Evolutionary conservation across 1,139 yeast species (phyloP).

Genomic region (Nakaseomyces uthaithaninus): DNA sequence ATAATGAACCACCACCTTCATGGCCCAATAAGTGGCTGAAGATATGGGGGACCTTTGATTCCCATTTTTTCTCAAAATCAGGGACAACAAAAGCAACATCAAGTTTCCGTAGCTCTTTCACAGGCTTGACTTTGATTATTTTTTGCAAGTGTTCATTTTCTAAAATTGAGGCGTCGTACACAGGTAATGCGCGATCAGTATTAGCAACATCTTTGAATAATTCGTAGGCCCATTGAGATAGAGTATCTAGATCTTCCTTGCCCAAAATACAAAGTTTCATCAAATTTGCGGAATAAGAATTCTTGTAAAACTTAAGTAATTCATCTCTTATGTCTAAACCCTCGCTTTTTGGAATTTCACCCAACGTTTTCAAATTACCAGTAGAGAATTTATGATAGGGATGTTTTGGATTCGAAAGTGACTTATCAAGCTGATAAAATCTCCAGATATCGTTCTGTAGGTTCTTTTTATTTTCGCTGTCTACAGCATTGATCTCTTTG

Average conservation of each 20-base stretch:
- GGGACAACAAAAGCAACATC: conserved; percentile 69
- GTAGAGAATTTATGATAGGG: conserved; percentile 73
- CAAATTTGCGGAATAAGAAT: conserved; percentile 62
- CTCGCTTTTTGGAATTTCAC: conserved; percentile 42
- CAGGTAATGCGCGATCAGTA: conserved; percentile 36
- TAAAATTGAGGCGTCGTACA: conserved; percentile 40
- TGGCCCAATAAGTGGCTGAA: conserved; percentile 82
- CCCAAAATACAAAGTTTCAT: conserved; percentile 87
- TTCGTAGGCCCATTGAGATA: conserved; percentile 63
- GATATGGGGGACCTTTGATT: conserved; percentile 60
- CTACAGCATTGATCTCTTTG: conserved; percentile 89
- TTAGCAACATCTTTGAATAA: conserved; percentile 60
- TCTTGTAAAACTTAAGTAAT: conserved; percentile 51
- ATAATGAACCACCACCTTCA: conserved; percentile 78
- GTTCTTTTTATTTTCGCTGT: conserved; percentile 90
- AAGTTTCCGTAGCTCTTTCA: conserved; percentile 65
- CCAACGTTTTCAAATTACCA: conserved; percentile 58
- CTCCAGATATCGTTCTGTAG: conserved; percentile 88
- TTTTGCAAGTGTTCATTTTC: conserved; percentile 43
- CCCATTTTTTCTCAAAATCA: conserved; percentile 59
- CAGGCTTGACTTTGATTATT: conserved; percentile 64
- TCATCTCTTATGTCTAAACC: conserved; percentile 59
- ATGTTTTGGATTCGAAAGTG: conserved; percentile 60
- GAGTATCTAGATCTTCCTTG: conserved; percentile 63
- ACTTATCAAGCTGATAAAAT: conserved; percentile 72